phyloP scores from a whole-genome alignment of 106 monocot genomes.

The Acanthochlamys bracteata region DNA sequence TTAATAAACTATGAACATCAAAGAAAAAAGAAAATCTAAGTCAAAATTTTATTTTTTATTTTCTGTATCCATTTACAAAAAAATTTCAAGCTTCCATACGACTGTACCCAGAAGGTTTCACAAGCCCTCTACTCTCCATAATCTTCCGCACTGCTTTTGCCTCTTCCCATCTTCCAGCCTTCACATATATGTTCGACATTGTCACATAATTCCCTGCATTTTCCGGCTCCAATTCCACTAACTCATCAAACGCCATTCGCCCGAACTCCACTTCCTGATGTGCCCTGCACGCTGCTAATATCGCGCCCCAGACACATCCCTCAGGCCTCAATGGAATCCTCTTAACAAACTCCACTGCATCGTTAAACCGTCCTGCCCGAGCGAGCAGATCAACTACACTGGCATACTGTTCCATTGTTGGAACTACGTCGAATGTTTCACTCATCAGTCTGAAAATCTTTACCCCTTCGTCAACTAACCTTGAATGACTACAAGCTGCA shows the following conservation, averaged over 20 bases:
- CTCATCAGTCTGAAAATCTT: slow-evolving; percentile 10
- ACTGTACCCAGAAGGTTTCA: slow-evolving; percentile 34
- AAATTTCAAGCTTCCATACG: no score
- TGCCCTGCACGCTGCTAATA: slow-evolving; percentile 22
- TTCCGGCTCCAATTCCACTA: slow-evolving; percentile 31
- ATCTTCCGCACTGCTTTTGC: slow-evolving; percentile 28
- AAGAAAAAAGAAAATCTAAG: no score
- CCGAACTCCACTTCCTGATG: slow-evolving; percentile 30
- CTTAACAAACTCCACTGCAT: slow-evolving; percentile 16
- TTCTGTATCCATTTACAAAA: no score
- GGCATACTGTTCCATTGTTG: slow-evolving; percentile 30
- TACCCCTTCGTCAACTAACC: slow-evolving; percentile 29
- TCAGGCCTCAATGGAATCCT: slow-evolving; percentile 9
- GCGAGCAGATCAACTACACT: slow-evolving; percentile 40
- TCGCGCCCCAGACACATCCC: slow-evolving; percentile 24
- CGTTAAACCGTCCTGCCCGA: slow-evolving; percentile 37
- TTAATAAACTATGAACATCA: no score
- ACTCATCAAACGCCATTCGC: slow-evolving; percentile 25
- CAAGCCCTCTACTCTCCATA: slow-evolving; percentile 32
- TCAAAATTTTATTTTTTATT: no score
- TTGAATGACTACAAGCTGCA: slow-evolving; percentile 28
- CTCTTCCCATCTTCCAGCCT: slow-evolving; percentile 33
- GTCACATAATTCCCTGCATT: slow-evolving; percentile 51
- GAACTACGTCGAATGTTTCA: not conserved
- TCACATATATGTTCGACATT: slow-evolving; percentile 31